These are phyloP conservation scores for Sphaerobolus stellatus DNA, from an alignment of 1,284 basidiomycete species.

Conservation along the genomic window DNA sequence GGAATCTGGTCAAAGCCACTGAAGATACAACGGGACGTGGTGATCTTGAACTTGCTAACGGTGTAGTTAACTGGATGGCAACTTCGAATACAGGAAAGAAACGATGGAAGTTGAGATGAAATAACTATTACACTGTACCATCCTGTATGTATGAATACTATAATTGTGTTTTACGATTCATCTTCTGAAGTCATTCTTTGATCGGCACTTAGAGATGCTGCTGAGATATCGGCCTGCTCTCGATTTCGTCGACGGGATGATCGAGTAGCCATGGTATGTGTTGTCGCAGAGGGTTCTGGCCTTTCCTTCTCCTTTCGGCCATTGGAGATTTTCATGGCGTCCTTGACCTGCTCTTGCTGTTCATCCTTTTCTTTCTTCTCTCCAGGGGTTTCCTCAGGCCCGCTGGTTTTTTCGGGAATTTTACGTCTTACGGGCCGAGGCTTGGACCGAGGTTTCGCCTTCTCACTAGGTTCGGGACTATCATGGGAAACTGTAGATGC, in stretches of 20 bases:
- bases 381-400: neutral
- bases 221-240: neutral
- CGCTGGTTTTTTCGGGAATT: neutral
- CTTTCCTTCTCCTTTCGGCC: neutral
- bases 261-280: neutral
- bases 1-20: conserved; percentile 69
- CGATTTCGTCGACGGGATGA: neutral
- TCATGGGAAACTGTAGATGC: neutral
- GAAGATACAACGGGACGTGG: conserved; percentile 73
- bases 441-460: neutral
- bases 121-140: neutral
- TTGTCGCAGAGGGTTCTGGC: neutral
- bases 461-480: neutral
- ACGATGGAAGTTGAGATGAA: conserved; percentile 58
- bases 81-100: conserved; percentile 62
- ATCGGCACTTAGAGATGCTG: neutral
- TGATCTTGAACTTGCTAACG: conserved; percentile 71
- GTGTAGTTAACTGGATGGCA: conserved; percentile 79
- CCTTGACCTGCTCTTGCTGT: neutral
- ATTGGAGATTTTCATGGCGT: neutral
- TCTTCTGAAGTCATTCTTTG: neutral
- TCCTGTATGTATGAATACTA: neutral
- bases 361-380: neutral
- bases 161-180: neutral
- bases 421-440: neutral